These are phyloP conservation scores for Xylaria arbuscula DNA, from an alignment of 2,329 filamentous ascomycete species.

Conservation along the genomic window DNA sequence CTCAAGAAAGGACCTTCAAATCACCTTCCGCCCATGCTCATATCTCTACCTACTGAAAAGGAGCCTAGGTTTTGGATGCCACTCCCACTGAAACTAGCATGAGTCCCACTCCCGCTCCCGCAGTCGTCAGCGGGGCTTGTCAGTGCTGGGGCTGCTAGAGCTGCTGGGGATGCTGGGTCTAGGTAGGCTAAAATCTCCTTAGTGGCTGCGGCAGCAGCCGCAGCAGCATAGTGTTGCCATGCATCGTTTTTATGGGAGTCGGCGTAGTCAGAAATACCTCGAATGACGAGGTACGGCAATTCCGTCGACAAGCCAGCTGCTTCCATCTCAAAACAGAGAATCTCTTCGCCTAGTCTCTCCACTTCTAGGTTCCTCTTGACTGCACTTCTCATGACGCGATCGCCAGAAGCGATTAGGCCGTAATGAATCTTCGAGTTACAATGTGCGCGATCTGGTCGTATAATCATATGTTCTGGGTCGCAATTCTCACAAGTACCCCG, in stretches of 20 bases:
- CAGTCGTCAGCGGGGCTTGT: neutral
- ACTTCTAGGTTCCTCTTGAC: constrained; percentile 3
- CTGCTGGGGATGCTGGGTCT: neutral
- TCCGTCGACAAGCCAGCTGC: neutral
- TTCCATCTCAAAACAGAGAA: neutral
- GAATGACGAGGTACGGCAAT: neutral
- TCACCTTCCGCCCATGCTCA: neutral
- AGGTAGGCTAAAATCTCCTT: neutral
- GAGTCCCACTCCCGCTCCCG: neutral
- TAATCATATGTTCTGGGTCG: constrained; percentile 13
- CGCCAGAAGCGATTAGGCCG: constrained; percentile 5
- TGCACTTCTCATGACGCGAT: neutral
- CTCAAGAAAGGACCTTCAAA: neutral
- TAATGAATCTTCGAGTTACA: constrained; percentile 16
- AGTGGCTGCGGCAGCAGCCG: neutral
- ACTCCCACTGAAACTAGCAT: neutral
- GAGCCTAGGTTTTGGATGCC: neutral
- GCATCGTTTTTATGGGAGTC: neutral
- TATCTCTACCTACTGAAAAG: neutral
- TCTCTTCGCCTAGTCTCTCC: neutral
- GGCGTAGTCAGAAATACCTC: neutral
- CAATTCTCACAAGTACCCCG: constrained; percentile 21
- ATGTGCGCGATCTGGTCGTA: neutral
- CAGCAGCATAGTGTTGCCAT: neutral
- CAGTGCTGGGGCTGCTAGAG: neutral